Evolutionary conservation across 1,284 basidiomycete genomes (phyloP).

Genomic region (Microbotryomycetes sp.): DNA sequence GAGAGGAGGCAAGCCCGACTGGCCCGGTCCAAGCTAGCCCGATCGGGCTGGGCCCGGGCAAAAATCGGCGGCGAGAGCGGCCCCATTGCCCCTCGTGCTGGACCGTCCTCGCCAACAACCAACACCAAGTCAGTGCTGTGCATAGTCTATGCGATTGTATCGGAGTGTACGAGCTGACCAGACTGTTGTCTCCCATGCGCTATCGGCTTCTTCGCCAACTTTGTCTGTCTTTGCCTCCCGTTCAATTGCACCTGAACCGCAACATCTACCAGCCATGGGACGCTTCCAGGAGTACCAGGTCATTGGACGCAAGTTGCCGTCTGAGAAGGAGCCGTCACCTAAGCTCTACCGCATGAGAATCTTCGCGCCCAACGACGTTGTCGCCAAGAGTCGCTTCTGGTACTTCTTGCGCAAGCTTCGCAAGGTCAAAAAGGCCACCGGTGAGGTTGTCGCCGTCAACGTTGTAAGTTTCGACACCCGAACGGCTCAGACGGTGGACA

Average conservation of each 20-base stretch:
- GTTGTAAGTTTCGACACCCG: conserved; percentile 58
- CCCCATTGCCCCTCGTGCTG: background rate
- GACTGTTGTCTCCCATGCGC: background rate
- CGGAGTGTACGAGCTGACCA: no score
- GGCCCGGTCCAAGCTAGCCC: no score
- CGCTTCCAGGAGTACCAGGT: conserved; percentile 75
- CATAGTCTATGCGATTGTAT: no score
- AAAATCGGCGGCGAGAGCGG: background rate
- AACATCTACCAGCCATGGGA: conserved; percentile 20
- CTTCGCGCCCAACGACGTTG: conserved; percentile 94
- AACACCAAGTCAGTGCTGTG: background rate
- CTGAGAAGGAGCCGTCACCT: conserved; percentile 82
- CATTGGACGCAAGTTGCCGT: conserved; percentile 94
- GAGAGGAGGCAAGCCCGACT: no score
- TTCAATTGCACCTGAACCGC: background rate
- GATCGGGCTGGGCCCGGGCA: background rate
- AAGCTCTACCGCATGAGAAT: conserved; percentile 99
- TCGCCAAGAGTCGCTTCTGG: conserved; percentile 99
- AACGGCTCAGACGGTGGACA: background rate
- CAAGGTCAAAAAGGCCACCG: conserved; percentile 99
- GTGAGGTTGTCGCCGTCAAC: conserved; percentile 98
- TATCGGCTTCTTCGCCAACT: background rate
- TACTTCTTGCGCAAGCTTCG: conserved; percentile 98
- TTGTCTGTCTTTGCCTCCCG: background rate
- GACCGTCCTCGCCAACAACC: background rate